These are phyloP conservation scores for Salmacisia buchloeana DNA, from an alignment of 1,284 basidiomycete genomes.

Conservation along the genomic window DNA sequence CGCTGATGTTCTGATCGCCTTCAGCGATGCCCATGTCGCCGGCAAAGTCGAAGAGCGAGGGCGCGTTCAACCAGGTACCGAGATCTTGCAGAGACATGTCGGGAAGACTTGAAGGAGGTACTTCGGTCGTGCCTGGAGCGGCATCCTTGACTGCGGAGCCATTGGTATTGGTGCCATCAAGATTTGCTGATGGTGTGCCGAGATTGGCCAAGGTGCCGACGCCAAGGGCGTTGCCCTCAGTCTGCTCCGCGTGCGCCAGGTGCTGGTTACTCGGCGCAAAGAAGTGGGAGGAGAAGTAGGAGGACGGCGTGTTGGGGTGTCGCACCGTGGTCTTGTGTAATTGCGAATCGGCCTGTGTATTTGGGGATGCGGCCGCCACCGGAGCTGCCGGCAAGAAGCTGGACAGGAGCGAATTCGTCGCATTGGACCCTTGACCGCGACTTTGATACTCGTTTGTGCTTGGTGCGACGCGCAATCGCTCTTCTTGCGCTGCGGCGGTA, in stretches of 20 bases:
- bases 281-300: background rate
- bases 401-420: too few species aligned
- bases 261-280: conserved; percentile 3
- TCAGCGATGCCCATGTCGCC: conserved; percentile 4
- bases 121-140: background rate
- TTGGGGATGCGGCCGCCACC: background rate
- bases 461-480: too few species aligned
- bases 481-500: too few species aligned
- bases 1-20: background rate
- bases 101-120: background rate
- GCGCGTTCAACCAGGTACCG: background rate
- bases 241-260: background rate
- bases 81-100: background rate
- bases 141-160: background rate
- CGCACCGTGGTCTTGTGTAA: background rate
- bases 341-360: background rate
- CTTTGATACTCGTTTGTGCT: too few species aligned
- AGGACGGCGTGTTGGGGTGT: background rate
- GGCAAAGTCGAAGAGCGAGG: conserved; percentile 7
- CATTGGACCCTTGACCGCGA: too few species aligned
- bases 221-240: background rate
- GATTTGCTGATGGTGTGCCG: background rate
- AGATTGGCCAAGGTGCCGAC: background rate
- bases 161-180: background rate
- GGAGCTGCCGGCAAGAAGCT: background rate